Conservation (phyloP, 768 basidiomycete species). For the Amylocystis lapponica region DNA sequence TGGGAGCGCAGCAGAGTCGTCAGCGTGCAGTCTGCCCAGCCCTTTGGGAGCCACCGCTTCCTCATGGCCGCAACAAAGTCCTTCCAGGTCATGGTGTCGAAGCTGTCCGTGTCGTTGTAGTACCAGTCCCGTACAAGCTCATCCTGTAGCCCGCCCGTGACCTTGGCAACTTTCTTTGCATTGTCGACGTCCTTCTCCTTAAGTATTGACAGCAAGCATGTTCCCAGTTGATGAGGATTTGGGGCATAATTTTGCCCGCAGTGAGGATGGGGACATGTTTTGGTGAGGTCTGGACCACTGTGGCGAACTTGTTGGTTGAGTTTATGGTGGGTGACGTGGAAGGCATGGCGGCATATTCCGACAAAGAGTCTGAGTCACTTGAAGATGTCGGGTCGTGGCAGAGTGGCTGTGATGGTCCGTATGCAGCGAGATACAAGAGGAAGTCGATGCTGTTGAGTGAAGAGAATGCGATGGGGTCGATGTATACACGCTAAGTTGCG, state of each 20-base stretch:
- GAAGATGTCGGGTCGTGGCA: too few relatives aligned
- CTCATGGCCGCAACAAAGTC: not conserved
- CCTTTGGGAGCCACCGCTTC: not conserved
- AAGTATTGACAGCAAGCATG: not conserved
- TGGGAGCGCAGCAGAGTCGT: too few relatives aligned
- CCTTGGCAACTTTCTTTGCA: not conserved
- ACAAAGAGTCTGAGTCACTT: not conserved
- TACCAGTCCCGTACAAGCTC: conserved; percentile 2
- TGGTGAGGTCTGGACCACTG: not conserved
- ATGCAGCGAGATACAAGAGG: too few relatives aligned
- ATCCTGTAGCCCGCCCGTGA: not conserved
- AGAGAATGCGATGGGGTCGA: too few relatives aligned
- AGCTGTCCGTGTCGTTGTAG: not conserved
- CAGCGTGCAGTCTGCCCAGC: too few relatives aligned
- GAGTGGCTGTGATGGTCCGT: too few relatives aligned
- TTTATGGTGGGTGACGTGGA: not conserved
- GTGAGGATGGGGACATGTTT: not conserved
- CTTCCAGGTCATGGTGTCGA: not conserved
- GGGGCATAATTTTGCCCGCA: not conserved
- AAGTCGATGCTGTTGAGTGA: too few relatives aligned
- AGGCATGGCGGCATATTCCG: not conserved
- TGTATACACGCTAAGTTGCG: too few relatives aligned
- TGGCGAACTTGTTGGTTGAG: not conserved
- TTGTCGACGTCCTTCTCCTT: not conserved
- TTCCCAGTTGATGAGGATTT: not conserved